These are phyloP conservation scores for Stromatinia cepivora DNA, from an alignment of 2,329 filamentous ascomycete species.

Conservation along the genomic window DNA sequence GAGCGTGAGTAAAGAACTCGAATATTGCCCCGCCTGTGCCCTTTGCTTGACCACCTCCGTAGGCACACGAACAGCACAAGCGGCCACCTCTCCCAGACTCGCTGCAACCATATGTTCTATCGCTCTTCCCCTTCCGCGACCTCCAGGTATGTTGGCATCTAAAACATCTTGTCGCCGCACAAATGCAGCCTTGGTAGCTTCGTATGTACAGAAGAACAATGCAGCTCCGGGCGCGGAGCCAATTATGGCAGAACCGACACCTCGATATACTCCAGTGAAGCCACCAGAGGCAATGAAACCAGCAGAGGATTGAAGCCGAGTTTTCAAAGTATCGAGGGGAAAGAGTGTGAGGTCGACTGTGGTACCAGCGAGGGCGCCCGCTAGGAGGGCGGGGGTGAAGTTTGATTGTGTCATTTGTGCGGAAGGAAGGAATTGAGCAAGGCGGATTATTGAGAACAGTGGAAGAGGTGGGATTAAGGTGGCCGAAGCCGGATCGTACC, in stretches of 20 bases:
- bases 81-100: constrained; percentile 83
- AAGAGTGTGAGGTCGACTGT: constrained; percentile 96
- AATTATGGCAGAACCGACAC: constrained; percentile 83
- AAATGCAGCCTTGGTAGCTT: constrained; percentile 62
- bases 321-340: constrained; percentile 98
- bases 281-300: constrained; percentile 83
- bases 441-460: background rate
- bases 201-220: constrained; percentile 96
- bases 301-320: constrained; percentile 80
- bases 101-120: constrained; percentile 81
- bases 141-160: constrained; percentile 21
- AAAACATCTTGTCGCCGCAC: background rate
- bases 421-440: constrained; percentile 21
- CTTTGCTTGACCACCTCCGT: constrained; percentile 98
- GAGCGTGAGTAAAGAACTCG: constrained; percentile 67
- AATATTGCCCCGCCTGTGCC: constrained; percentile 83
- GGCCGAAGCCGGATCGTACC: constrained; percentile 15
- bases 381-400: constrained; percentile 65
- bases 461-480: background rate
- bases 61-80: constrained; percentile 87
- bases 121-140: constrained; percentile 38
- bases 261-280: constrained; percentile 89
- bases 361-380: constrained; percentile 88
- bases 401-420: constrained; percentile 42
- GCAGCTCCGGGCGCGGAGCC: constrained; percentile 92